Base-by-base conservation (phyloP, 208 protist species). In the Leishmania aethiopica region DNA sequence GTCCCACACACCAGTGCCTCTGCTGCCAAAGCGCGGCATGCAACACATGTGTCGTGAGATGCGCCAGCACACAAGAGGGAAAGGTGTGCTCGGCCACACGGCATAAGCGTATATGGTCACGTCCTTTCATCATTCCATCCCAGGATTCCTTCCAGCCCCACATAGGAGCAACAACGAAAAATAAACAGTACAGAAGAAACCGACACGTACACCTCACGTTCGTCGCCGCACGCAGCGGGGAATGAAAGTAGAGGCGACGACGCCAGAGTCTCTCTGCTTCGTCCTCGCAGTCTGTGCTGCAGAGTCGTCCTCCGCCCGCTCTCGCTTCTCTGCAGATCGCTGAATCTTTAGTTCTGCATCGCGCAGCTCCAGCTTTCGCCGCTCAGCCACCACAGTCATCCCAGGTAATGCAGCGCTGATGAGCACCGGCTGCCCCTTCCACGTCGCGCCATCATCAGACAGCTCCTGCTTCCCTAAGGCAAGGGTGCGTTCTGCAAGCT, bases 321-420 rank as follows among this genome's bases (percentile, higher is more conserved):
- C 67, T 13, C 75, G 83, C 74, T 91, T 83, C 59, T 89, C 83
- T 25, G 78, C 75, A 7, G 79, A 49, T 11, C 78, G 83, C 66
- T 80, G 74, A 3, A 78, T 89, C 75, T 80, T 84, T 8, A 71
- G 80, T 49, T 77, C 80, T 53, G 84, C 81, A 45, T 93, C 89
- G n/a, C 91, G 85, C 37, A 90, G 82, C 75, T 92, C 82, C 49
- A 93, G 77, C 82, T 96, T 96, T 45, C 64, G 45, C 35, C 92
- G 72, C 62, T 92, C 89, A 22, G 73, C 49, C 49, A 79, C 73
- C 57, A 96, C 93, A 15, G 87, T 93, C 53, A 90, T 76, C 53
- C 90, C 93, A 73, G 64, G 75, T 35, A 83, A 84, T 17, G 93
- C 93, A 5, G 76, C 37, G 40, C 81, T 77, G 57, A 96, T 88